Evolutionary conservation across 2,329 filamentous ascomycete species (phyloP), one percentile per base, ranked within the genome.

Genomic region (Zymoseptoria tritici): DNA sequence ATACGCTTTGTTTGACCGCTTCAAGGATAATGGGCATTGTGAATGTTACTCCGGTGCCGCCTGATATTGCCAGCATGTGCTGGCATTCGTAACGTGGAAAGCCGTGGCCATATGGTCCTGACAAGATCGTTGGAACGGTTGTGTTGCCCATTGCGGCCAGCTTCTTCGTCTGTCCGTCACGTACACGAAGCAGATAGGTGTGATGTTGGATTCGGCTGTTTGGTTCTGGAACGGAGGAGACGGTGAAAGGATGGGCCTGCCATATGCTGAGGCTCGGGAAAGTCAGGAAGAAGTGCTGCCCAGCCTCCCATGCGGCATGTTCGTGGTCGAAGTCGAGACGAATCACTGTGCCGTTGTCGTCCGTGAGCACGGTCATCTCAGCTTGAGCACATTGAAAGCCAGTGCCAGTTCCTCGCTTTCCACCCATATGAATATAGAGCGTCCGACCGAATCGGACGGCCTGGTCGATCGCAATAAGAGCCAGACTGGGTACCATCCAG

Each of bases 191-290:
- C 55, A 76, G 60, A 55, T 76, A 76, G 11, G 67, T 71, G 55
- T 75, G 74, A 46, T 68, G 65, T 22, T 73, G 68, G 7, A 64
- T 20, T 24, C 60, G 56, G n/a, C 57, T 63, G 3, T 56, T 57
- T 11, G 55, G 59, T 11, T 74, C 78, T 73, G 57, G 85, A 0
- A 81, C 70, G 57, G 80, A 85, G 8, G 85, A 75, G 0, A 85
- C 83, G 0, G 86, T 89, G 68, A 90, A 88, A 0, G 87, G 87
- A 67, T 90, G 87, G 0, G 84, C 85, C 72, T 90, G 86, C 85
- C 86, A 89, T 66, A 90, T 80, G 19, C 61, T 86, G 31, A 83
- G 76, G 61, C 85, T 81, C 0, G 84, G 78, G 66, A 90, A 90
- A 70, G 82, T 87, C 16, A 90, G 76, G 67, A 84, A 90, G 71